Evolutionary conservation across 495 filamentous ascomycete species (phyloP).

Genomic region (Daldinia grandis): DNA sequence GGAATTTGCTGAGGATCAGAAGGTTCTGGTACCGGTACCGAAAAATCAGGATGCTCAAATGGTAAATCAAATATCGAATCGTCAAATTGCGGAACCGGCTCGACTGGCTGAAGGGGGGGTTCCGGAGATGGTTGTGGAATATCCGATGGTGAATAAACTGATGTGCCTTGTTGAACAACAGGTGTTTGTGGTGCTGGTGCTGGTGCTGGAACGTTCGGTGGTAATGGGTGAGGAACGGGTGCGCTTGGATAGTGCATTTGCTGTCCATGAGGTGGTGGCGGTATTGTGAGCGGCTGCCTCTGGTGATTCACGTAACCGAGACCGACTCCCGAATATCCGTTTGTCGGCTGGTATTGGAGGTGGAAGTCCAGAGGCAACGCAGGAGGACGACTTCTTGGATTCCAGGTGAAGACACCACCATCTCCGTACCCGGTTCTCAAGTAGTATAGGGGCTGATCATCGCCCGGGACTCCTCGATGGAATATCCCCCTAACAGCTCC

Average conservation of each 20-base stretch:
- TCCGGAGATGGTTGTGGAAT: too few species aligned
- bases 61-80: too few species aligned
- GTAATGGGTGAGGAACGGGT: too few species aligned
- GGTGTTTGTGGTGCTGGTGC: not conserved
- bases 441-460: conserved; percentile 22
- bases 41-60: not conserved
- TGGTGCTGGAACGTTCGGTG: too few species aligned
- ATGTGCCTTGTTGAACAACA: too few species aligned
- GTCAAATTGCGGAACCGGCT: too few species aligned
- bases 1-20: not conserved
- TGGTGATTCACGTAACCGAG: not conserved
- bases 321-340: not conserved
- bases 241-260: too few species aligned
- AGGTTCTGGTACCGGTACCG: not conserved
- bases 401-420: not conserved
- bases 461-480: conserved; percentile 20
- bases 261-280: too few species aligned
- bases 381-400: too few species aligned
- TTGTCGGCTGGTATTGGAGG: not conserved
- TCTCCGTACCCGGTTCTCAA: not conserved
- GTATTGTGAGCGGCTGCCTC: not conserved
- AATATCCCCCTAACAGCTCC: not conserved
- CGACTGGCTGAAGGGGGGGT: not conserved
- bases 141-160: too few species aligned
- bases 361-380: conserved; percentile 5